Evolutionary conservation across 306 rosid species (phyloP).

Genomic region (Pyrus betulifolia): DNA sequence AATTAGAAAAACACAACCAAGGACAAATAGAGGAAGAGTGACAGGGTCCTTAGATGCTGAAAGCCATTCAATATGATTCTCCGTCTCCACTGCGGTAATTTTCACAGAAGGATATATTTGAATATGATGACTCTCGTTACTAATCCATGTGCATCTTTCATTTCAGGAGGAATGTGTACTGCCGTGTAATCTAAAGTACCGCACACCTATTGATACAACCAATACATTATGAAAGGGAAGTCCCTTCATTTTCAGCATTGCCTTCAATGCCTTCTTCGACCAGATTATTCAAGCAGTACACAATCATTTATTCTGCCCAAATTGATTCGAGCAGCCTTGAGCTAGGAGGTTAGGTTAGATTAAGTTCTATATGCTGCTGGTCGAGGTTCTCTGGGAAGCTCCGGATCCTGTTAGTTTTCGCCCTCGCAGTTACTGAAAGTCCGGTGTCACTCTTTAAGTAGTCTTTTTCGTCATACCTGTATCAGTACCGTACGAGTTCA

Average conservation of each 20-base stretch:
- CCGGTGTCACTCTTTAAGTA: not conserved
- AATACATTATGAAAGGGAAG: constrained; percentile 10
- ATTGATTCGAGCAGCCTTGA: constrained; percentile 11
- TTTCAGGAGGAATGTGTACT: constrained; percentile 63
- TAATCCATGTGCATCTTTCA: not conserved
- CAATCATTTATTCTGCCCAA: not conserved
- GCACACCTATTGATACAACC: not conserved
- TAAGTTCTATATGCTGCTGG: not conserved
- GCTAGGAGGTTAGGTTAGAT: not conserved
- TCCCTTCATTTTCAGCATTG: not conserved
- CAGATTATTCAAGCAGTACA: constrained; percentile 10
- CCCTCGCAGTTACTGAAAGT: not conserved
- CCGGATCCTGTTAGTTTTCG: not conserved
- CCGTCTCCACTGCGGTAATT: not conserved
- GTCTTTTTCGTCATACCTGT: not conserved
- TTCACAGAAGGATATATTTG: not conserved
- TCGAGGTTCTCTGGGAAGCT: constrained; percentile 8
- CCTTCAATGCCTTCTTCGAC: constrained; percentile 1
- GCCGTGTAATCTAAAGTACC: constrained; percentile 35
- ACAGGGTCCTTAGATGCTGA: too few species aligned
- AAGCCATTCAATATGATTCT: not conserved
- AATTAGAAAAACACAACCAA: too few species aligned
- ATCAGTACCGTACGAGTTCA: not conserved
- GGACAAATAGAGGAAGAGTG: too few species aligned
- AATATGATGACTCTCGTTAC: not conserved